A percentile compares a stretch with the other conserved stretches of the same genome.
These are phyloP conservation scores for Termitomyces sp. DNA, from an alignment of 768 basidiomycete species.

Conservation along the genomic window DNA sequence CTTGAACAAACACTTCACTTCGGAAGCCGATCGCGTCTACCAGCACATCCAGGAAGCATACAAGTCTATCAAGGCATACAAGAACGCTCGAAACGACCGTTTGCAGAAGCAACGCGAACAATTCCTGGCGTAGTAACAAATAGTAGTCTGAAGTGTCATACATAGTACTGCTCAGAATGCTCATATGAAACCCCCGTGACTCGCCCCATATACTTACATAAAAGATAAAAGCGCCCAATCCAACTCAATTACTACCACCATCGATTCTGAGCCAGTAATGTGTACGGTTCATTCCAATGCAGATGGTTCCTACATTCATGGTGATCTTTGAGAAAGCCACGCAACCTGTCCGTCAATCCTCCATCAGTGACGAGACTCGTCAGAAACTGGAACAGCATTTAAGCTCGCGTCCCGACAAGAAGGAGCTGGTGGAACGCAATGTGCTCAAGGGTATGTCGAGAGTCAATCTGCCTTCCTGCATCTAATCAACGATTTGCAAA, in stretches of 20 bases:
- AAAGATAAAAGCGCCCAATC: background rate
- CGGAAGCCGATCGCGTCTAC: slow-evolving; percentile 17
- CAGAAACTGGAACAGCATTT: slow-evolving; percentile 50
- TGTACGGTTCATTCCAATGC: background rate
- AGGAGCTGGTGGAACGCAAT: slow-evolving; percentile 44
- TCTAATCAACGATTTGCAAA: background rate
- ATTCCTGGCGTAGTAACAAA: background rate
- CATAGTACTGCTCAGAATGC: background rate
- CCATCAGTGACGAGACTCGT: slow-evolving; percentile 20
- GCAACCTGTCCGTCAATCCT: slow-evolving; percentile 8
- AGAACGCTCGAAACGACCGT: slow-evolving; percentile 5
- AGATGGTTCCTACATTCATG: background rate
- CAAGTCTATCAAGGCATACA: slow-evolving; percentile 15
- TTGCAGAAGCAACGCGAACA: background rate
- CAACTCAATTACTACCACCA: background rate
- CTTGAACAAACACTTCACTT: slow-evolving; percentile 26
- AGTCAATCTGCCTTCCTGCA: background rate
- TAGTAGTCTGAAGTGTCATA: background rate
- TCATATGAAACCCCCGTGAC: slow-evolving; percentile 7
- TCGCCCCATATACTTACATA: background rate
- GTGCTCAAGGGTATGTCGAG: slow-evolving; percentile 53
- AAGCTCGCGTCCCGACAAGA: slow-evolving; percentile 33
- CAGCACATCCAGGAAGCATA: slow-evolving; percentile 17
- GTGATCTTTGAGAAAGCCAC: background rate
- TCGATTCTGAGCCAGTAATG: background rate